Base-by-base conservation (phyloP, 495 filamentous ascomycete species). In the Daldinia vernicosa region DNA sequence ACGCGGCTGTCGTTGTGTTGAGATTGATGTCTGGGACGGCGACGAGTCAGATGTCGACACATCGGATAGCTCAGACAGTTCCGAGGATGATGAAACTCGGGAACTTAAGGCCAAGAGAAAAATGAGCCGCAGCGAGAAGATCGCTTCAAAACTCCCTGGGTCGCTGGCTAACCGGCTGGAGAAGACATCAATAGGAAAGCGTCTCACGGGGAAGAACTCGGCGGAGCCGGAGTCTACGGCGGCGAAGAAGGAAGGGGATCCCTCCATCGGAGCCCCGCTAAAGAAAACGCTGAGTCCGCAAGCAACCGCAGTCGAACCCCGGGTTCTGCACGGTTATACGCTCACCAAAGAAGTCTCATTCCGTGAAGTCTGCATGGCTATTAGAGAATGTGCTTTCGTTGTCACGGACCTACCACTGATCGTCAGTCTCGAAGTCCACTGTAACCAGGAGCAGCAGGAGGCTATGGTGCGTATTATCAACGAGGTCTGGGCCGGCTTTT, bases 11-110 rank as follows among this genome's bases (percentile, higher is more conserved):
- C 89, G 95, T 17, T 97, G 93, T 66, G 92, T 98, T 57, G 95
- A 98, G 81, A 93, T 98, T 66, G 95, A 98, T 73, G 93, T 97
- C 7, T 97, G 94, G 92, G 92, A 98, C 76, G 95, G 94, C 12
- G 88, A 93, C 43, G 81, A 85, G 24, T 78, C 81, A 2, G 80
- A 81, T 47, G 75, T 74, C 32, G 83, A 84, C 11, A 68, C 75
- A 32, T 73, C 61, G 1, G 63, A 63, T 26, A 75, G 70, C 26
- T 60, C 56, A 8, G 30, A 37, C 35, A 60, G 71, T 22, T 77
- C 74, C 19, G 59, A 58, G 30, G 78, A 80, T 24, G 78, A 76
- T 12, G 67, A 64, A 7, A 28, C 66, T 1, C 68, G 37, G 28
- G 71, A 69, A 60, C 73, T 76, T 28, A 73, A 73, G 69, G 60